phyloP scores from a whole-genome alignment of 2,329 filamentous ascomycete genomes.

The Phialophora verrucosa region DNA sequence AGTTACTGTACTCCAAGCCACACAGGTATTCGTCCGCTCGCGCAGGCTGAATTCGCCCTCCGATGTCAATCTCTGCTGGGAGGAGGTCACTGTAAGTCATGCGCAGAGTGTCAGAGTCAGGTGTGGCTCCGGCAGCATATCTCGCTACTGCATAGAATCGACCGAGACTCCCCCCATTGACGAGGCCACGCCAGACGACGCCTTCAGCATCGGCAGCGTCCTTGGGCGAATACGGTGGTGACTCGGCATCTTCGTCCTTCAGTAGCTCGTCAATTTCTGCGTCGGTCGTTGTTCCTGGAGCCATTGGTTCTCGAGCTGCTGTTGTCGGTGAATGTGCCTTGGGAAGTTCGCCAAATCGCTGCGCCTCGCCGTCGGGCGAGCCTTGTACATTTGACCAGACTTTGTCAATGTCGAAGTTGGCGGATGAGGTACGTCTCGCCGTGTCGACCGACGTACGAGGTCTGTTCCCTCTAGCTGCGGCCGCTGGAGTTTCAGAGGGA shows the following conservation, averaged over 20 bases:
- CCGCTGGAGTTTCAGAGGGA: constrained; percentile 20
- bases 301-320: constrained; percentile 43
- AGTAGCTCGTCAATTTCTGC: constrained; percentile 89
- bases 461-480: constrained; percentile 35
- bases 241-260: constrained; percentile 79
- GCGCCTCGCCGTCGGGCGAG: constrained; percentile 49
- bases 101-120: constrained; percentile 44
- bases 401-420: constrained; percentile 80
- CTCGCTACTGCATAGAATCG: constrained; percentile 78
- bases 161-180: constrained; percentile 78
- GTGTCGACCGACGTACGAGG: constrained; percentile 47
- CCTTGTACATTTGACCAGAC: constrained; percentile 76
- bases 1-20: constrained; percentile 78
- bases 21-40: constrained; percentile 91
- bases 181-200: constrained; percentile 76
- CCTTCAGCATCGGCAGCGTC: constrained; percentile 73
- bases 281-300: constrained; percentile 66
- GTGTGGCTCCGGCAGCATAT: constrained; percentile 78
- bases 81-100: constrained; percentile 73
- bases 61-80: constrained; percentile 67
- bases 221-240: constrained; percentile 80
- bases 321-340: constrained; percentile 48
- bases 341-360: constrained; percentile 54
- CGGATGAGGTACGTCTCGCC: constrained; percentile 59
- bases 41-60: constrained; percentile 74